Base-by-base conservation (phyloP, 371 early-diverging fungal species). In the Cokeromyces recurvatus region DNA sequence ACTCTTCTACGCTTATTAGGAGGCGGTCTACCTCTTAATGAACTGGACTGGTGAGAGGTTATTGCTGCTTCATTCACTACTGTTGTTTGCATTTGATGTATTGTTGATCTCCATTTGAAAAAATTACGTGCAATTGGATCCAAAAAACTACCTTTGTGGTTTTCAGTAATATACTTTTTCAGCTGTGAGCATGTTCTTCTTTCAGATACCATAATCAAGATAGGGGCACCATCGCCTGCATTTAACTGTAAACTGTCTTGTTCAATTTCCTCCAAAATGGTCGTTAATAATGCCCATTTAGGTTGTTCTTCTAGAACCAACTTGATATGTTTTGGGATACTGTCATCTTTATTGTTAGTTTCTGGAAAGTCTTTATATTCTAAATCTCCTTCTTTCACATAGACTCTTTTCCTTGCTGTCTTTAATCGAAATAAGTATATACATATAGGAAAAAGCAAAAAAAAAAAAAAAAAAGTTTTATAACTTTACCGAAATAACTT, bases 231-330 rank as follows among this genome's bases (percentile, higher is more conserved):
- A 43, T 47, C 17, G 6, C 47, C 51, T n/a, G 34, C 5, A 27
- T 53, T 45, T 17, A 48, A 27, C 23, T 19, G 19, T 20, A 55
- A 4, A 4, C 29, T 39, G 10, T 82, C 85, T 12, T 69, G 32
- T 46, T 86, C 82, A 10, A 97, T 86, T 46, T 95, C 94, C 16
- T 79, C 57, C 39, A 97, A 56, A 1, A 92, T 72, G 8, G 78
- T 75, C 0, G 59, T 63, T 16, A 97, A 46, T 2, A 85, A 69
- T n/a, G 60, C 57, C 91, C 95, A 96, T 62, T 97, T 97, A 2
- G 97, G 97, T 20, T 85, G 85, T 38, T 89, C 92, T 56, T 97
- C 97, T 21, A 95, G 57, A 10, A 85, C 79, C 0, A 91, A 81
- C 38, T 76, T 68, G 32, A 87, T 74, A 16, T 73, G 65, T 0